Conservation (phyloP, 2,329 filamentous ascomycete genomes). For the Diatrype stigma region DNA sequence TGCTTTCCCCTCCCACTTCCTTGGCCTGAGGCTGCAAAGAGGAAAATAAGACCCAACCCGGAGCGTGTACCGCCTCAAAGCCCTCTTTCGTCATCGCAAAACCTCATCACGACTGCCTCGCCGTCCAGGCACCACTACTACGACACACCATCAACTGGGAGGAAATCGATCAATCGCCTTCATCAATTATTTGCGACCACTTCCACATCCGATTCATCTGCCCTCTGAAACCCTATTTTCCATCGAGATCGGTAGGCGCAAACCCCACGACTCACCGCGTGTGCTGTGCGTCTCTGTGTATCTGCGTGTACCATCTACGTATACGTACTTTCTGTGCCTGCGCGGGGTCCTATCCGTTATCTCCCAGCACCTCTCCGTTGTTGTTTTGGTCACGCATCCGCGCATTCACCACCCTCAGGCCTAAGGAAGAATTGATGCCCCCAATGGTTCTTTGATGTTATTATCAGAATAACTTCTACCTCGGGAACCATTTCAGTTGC, state of each 20-base stretch:
- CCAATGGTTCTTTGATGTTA: not conserved
- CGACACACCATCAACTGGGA: conserved; percentile 17
- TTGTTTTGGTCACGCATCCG: not conserved
- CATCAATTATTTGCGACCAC: conserved; percentile 23
- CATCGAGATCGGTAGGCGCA: conserved; percentile 28
- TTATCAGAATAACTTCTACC: not conserved
- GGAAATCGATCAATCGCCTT: conserved; percentile 17
- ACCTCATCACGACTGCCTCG: conserved; percentile 23
- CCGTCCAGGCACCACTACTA: conserved; percentile 12
- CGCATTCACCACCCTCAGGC: not conserved
- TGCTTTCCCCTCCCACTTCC: not conserved
- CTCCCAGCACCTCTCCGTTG: not conserved
- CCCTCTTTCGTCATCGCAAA: conserved; percentile 26
- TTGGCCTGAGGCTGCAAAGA: not conserved
- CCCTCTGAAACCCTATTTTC: conserved; percentile 20
- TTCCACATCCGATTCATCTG: conserved; percentile 9
- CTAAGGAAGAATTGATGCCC: not conserved
- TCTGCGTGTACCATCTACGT: not conserved
- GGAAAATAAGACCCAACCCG: conserved; percentile 14
- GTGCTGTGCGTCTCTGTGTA: conserved; percentile 20
- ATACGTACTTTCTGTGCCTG: not conserved
- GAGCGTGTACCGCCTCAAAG: conserved; percentile 20
- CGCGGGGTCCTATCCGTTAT: not conserved
- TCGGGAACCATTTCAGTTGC: not conserved
- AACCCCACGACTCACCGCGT: conserved; percentile 32